Evolutionary conservation across 148 eudicot species (phyloP), one percentile per base, ranked within the genome.

Genomic region (Oxyria digyna): DNA sequence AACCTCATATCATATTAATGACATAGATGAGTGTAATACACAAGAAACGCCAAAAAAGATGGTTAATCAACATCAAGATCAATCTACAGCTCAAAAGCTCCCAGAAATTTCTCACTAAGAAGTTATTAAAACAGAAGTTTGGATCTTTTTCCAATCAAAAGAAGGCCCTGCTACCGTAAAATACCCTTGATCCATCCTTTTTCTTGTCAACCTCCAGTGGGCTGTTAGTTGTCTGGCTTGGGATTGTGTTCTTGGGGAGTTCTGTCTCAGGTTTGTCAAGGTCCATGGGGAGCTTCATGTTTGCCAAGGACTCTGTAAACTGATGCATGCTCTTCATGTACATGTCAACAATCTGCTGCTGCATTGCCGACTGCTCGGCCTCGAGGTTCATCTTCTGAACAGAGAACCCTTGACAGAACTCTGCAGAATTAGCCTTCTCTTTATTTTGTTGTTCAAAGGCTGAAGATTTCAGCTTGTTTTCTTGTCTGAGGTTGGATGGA

Each of bases 271-370:
- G 76, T 42, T 79, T 77, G 54, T 83, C 82, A 24, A 87, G 74
- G 41, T 85, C 88, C 86, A 89, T 80, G 8, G 96, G 96, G 2
- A 89, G 86, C 81, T 87, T 89, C 91, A 89, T 89, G 67, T 89
- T 87, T 10, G 81, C 89, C 75, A 89, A 71, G 3, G 96, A 89
- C 78, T 87, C 86, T 0, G 87, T 84, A 74, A 89, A 89, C 50
- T 89, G 96, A 13, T 89, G 91, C 91, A 88, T 87, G 32, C 96
- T 89, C 65, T 84, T 84, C 87, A 83, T 85, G 55, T 89, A 89
- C 92, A 89, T 89, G 40, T 87, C 92, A 10, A 85, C 89, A 27
- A 89, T 89, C 68, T 89, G 96, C 66, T 85, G 83, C 72, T 89
- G 96, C 91, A 89, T 89, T 43, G 75, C 84, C 0, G 84, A 78